Evolutionary conservation across 2,329 filamentous ascomycete genomes (phyloP), one percentile per base, ranked within the genome.

Genomic region (Incumbomyces lentus): DNA sequence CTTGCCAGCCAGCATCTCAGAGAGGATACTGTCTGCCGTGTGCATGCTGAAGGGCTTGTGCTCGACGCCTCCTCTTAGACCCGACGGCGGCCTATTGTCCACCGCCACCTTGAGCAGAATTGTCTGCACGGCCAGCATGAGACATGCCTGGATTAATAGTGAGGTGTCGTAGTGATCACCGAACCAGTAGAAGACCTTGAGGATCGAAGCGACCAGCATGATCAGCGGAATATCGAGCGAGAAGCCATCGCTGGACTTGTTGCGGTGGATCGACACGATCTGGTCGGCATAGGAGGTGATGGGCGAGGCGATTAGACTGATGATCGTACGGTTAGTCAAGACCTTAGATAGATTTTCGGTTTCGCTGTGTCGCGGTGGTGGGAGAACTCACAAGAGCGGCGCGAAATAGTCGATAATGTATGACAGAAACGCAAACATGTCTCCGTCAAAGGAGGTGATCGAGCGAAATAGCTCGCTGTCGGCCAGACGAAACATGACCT

Each of bases 101-200:
- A 82, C 65, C 2, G 78, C 77, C 48, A 81, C 74, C 61, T 81
- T 79, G 16, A 82, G 67, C 48, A 80, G 63, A 2, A 78, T 59
- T 31, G 74, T 49, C 61, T 82, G 78, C 7, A 81, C 71, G 38
- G 63, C 58, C 48, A 80, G 70, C 74, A 79, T 82, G 52, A 80
- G 68, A 43, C 72, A 60, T 34, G 78, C 76, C 62, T 82, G 78
- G 40, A 76, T 58, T 50, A 82, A 70, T 34, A 82, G 68, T 14
- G 77, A 69, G 42, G 66, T 63, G 55, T 76, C 75, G 58, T 77
- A 82, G 60, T 72, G 74, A 11, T 74, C 73, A 52, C 77, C 77
- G 58, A 80, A 74, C 78, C 78, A 82, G 68, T 79, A 82, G 64
- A 76, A 81, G 44, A 81, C 64, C 74, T 82, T 82, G 14, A 81